Conservation (phyloP, 306 rosid species). For the Ceratonia siliqua region DNA sequence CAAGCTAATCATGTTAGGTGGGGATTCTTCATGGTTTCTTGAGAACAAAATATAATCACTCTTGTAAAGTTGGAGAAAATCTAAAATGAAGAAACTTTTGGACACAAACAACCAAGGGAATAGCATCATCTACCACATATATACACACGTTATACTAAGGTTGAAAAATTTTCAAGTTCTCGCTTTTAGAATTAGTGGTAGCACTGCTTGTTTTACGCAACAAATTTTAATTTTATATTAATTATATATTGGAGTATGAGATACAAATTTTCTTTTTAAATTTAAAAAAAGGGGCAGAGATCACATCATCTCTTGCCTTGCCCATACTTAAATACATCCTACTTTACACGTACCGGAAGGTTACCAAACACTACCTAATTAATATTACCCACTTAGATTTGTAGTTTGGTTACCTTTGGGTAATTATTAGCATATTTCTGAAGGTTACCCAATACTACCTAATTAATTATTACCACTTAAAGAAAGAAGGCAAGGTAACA, state of each 20-base stretch:
- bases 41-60: neutral
- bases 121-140: too few species aligned
- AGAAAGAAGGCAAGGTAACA: too few species aligned
- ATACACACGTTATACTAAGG: too few species aligned
- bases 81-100: neutral
- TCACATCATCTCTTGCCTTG: slow-evolving; percentile 29
- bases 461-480: too few species aligned
- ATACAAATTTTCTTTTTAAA: slow-evolving; percentile 21
- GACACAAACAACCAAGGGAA: too few species aligned
- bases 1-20: neutral
- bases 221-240: slow-evolving; percentile 20
- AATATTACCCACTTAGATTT: too few species aligned
- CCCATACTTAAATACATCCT: slow-evolving; percentile 34
- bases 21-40: neutral
- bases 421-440: too few species aligned
- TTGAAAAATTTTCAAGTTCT: too few species aligned
- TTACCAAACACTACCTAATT: too few species aligned
- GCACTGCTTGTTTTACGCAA: too few species aligned
- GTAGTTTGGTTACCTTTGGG: too few species aligned
- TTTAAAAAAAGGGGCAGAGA: neutral
- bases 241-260: slow-evolving; percentile 14
- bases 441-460: too few species aligned
- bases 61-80: neutral
- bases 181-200: neutral
- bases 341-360: slow-evolving; percentile 67